Conservation (phyloP, 768 basidiomycete genomes). For the Amanita molliuscula region DNA sequence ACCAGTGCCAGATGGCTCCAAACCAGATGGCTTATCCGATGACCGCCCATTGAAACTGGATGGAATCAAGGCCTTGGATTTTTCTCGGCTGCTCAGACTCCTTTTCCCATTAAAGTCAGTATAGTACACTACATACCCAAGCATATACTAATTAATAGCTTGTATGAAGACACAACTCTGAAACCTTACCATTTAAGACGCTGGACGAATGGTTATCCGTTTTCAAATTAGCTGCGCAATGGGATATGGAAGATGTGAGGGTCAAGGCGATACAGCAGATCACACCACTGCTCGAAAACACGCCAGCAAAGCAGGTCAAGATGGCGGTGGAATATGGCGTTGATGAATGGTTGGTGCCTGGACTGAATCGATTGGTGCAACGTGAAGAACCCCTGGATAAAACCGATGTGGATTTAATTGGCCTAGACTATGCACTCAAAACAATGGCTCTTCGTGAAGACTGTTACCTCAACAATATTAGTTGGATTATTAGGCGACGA, state of each 20-base stretch:
- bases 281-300: constrained; percentile 7
- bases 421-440: constrained; percentile 1
- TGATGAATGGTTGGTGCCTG: constrained; percentile 17
- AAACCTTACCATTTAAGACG: background rate
- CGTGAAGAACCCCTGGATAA: constrained; percentile 15
- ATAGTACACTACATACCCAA: background rate
- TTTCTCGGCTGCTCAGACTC: constrained; percentile 9
- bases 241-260: constrained; percentile 20
- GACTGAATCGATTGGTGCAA: constrained; percentile 12
- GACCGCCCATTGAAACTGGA: constrained; percentile 11
- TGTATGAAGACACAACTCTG: background rate
- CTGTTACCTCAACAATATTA: background rate
- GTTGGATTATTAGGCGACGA: background rate
- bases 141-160: background rate
- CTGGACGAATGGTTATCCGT: constrained; percentile 21
- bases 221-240: constrained; percentile 22
- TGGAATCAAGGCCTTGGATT: constrained; percentile 9
- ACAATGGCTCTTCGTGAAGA: constrained; percentile 1
- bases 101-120: background rate
- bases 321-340: constrained; percentile 18
- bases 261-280: constrained; percentile 17
- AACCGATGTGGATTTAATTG: constrained; percentile 13
- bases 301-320: constrained; percentile 14
- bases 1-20: background rate
- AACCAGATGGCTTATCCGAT: constrained; percentile 8